Percentiles rank a stretch among this genome's conserved stretches.
These are phyloP conservation scores for Penicillium sp. DNA, from an alignment of 2,329 filamentous ascomycete genomes.

Conservation along the genomic window DNA sequence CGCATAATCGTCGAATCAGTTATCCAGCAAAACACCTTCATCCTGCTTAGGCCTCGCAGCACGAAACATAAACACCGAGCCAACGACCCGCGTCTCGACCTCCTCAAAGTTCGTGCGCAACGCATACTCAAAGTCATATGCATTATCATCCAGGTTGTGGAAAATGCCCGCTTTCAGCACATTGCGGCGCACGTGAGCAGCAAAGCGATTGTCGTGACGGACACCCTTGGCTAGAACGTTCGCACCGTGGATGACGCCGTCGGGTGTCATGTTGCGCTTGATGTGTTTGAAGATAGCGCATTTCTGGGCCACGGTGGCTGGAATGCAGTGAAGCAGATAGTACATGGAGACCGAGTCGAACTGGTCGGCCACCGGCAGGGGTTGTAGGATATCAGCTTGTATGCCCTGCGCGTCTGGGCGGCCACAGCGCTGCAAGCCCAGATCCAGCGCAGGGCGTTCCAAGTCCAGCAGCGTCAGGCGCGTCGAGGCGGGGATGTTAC, in stretches of 20 bases:
- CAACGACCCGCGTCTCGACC: neutral
- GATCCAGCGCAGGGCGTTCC: constrained; percentile 8
- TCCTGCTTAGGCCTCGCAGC: neutral
- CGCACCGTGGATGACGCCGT: constrained; percentile 46
- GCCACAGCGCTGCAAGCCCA: constrained; percentile 7
- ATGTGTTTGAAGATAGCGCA: constrained; percentile 37
- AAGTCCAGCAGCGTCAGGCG: constrained; percentile 33
- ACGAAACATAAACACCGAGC: neutral
- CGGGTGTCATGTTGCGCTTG: constrained; percentile 37
- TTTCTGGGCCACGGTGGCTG: constrained; percentile 36
- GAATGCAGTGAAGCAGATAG: constrained; percentile 46
- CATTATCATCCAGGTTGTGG: neutral
- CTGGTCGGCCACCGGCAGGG: constrained; percentile 32
- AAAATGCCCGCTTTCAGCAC: too few relatives aligned
- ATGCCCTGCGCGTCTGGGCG: constrained; percentile 28
- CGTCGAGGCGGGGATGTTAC: constrained; percentile 12
- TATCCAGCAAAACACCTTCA: too few relatives aligned
- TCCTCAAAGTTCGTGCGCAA: neutral
- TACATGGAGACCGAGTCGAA: constrained; percentile 50
- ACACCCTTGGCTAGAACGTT: constrained; percentile 42
- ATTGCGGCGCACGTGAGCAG: too few relatives aligned
- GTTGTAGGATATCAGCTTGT: constrained; percentile 43
- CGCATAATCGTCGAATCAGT: too few relatives aligned
- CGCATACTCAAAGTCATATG: neutral
- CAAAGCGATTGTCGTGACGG: neutral